Conservation (phyloP, 2,329 filamentous ascomycete species). For the Dactylonectria estremocensis region DNA sequence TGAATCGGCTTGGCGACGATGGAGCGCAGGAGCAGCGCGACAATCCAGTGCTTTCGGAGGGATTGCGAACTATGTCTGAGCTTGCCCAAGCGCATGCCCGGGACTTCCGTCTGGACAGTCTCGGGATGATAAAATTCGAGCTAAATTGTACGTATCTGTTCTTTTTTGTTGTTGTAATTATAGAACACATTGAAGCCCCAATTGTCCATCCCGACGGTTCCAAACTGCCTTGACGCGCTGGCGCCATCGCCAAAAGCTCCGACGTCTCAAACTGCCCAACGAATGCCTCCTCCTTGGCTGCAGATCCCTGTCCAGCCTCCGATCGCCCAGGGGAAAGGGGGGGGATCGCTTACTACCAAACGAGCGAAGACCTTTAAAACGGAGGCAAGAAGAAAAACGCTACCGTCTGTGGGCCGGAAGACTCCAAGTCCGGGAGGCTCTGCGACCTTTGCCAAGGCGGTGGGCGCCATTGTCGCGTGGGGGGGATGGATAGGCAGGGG, state of each 20-base stretch:
- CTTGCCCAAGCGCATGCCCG: too few relatives aligned
- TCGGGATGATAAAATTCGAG: too few relatives aligned
- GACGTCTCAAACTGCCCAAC: background rate
- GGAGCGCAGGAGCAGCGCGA: background rate
- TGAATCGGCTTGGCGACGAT: background rate
- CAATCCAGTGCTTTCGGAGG: background rate
- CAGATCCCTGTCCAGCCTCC: background rate
- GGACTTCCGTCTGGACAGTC: too few relatives aligned
- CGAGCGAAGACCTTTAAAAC: background rate
- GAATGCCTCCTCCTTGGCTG: background rate
- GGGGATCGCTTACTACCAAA: too few relatives aligned
- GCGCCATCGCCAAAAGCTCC: slow-evolving; percentile 2
- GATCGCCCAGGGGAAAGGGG: too few relatives aligned
- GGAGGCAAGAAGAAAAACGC: background rate
- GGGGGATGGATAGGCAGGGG: background rate
- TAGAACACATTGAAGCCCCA: slow-evolving; percentile 2
- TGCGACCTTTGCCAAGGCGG: slow-evolving; percentile 3
- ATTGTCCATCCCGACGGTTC: background rate
- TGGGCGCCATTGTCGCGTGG: background rate
- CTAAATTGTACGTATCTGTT: too few relatives aligned
- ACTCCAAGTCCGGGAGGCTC: slow-evolving; percentile 7
- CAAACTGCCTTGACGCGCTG: background rate
- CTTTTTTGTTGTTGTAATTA: background rate
- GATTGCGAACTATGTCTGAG: too few relatives aligned
- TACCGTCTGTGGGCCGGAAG: slow-evolving; percentile 24